Evolutionary conservation across 345 rosid genomes (phyloP).

Genomic region (Citrus sp.): DNA sequence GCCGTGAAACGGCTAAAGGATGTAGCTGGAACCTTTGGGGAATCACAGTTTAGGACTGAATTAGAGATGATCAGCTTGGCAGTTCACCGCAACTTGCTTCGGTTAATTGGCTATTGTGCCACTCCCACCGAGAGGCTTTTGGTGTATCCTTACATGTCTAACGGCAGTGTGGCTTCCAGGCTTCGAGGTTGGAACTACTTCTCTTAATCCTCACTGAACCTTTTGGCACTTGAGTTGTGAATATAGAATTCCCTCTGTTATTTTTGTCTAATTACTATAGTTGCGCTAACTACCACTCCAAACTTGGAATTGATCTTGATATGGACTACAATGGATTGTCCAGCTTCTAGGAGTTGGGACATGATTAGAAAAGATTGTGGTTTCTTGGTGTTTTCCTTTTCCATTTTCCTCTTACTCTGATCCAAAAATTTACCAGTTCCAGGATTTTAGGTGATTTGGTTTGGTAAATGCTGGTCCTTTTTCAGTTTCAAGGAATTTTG

Average conservation of each 20-base stretch:
- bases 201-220: background rate
- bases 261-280: background rate
- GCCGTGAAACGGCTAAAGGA: constrained; percentile 90
- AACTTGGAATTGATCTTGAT: background rate
- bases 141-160: constrained; percentile 92
- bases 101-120: constrained; percentile 78
- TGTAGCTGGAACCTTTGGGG: constrained; percentile 67
- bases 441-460: background rate
- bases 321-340: constrained; percentile 9
- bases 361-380: background rate
- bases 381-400: background rate
- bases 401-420: background rate
- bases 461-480: background rate
- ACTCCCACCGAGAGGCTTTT: constrained; percentile 75
- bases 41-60: constrained; percentile 87
- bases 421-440: background rate
- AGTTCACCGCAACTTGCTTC: constrained; percentile 79
- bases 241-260: background rate
- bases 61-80: constrained; percentile 97
- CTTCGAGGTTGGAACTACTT: constrained; percentile 64
- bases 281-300: background rate
- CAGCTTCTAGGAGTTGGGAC: constrained; percentile 4
- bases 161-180: constrained; percentile 93
- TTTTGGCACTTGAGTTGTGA: background rate
- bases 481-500: background rate